Percentiles rank a stretch among this genome's conserved stretches.
Evolutionary conservation across 2,329 filamentous ascomycete genomes (phyloP).

Genomic region (Stachybotrys elegans): DNA sequence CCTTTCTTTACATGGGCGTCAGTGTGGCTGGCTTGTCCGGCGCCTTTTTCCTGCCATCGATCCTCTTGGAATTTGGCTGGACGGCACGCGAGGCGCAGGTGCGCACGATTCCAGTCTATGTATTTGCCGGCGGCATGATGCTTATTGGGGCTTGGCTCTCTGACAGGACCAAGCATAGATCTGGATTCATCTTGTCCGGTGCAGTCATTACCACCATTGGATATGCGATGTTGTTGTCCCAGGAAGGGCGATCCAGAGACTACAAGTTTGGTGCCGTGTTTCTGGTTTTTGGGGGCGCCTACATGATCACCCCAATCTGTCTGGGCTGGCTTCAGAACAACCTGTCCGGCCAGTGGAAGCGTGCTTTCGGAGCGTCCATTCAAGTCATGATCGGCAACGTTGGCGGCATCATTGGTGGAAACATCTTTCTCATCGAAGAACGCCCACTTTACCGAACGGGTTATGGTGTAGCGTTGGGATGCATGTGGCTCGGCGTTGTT

Average conservation of each 20-base stretch:
- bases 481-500: constrained; percentile 38
- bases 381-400: constrained; percentile 44
- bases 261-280: constrained; percentile 50
- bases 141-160: constrained; percentile 35
- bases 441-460: constrained; percentile 44
- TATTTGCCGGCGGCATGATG: constrained; percentile 25
- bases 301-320: constrained; percentile 48
- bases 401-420: constrained; percentile 39
- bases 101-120: constrained; percentile 30
- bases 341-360: constrained; percentile 53
- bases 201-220: constrained; percentile 45
- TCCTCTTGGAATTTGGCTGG: constrained; percentile 30
- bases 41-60: constrained; percentile 32
- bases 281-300: constrained; percentile 47
- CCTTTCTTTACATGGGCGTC: constrained; percentile 28
- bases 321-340: constrained; percentile 54
- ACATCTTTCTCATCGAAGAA: constrained; percentile 44
- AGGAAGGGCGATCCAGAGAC: constrained; percentile 15
- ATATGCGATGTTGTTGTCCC: constrained; percentile 47
- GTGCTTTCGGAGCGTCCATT: constrained; percentile 46
- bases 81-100: constrained; percentile 26
- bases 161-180: constrained; percentile 47
- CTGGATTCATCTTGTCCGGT: constrained; percentile 47
- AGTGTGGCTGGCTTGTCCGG: constrained; percentile 41
- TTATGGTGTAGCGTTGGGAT: constrained; percentile 40